Evolutionary conservation across 1,139 yeast genomes (phyloP), one percentile per base, ranked within the genome.

Genomic region (Yarrowia galli): DNA sequence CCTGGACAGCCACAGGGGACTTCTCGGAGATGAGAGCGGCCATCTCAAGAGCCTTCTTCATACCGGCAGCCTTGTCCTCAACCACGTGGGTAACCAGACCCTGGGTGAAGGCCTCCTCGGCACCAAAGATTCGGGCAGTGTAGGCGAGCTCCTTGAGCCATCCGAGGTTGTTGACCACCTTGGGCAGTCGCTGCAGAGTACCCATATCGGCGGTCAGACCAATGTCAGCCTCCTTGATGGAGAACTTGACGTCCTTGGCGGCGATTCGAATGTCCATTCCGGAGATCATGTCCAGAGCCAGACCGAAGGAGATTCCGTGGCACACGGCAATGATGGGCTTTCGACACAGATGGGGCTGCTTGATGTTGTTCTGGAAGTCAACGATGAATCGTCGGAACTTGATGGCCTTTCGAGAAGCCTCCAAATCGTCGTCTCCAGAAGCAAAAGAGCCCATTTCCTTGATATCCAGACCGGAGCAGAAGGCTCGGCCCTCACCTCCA

Each of bases 181-280:
- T 75, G 7, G 92, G 89, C 69, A 89, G 75, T 75, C 96, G 82
- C 78, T 90, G 95, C 70, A 89, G 80, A 0, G 91, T 83, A 13
- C 96, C 96, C 72, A 90, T 89, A 75, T 90, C 96, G 2, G 96
- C 93, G 38, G 91, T 84, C 76, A 90, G 83, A 6, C 96, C 96
- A 68, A 90, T 82, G 70, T 85, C 86, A 70, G 89, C 87, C 77
- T 90, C 96, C 69, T 89, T 84, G 68, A 90, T 85, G 45, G 90
- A 84, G 71, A 89, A 82, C 58, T 77, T 78, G 32, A 85, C 83
- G 71, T 85, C 89, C 51, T 79, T 79, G 16, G 87, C 80, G 10
- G 87, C 87, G 35, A 87, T 78, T 68, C 96, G 82, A 58, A 90
- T 84, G 51, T 87, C 83, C 54, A 83, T 81, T 0, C 89, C 84